Evolutionary conservation across 306 rosid genomes (phyloP).

Genomic region (Gleditsia sinensis): DNA sequence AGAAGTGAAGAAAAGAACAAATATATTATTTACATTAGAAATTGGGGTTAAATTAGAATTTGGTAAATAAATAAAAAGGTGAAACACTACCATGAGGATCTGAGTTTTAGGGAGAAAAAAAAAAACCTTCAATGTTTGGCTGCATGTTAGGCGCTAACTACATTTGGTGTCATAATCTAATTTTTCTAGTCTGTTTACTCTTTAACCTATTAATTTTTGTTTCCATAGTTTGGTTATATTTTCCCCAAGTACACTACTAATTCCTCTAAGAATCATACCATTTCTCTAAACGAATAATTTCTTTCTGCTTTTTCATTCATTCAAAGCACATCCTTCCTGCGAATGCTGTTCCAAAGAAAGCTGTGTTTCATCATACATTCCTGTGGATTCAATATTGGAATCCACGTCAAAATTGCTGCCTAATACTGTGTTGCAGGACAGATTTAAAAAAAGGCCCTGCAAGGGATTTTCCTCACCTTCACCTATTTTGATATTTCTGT

Average conservation of each 20-base stretch:
- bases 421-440: slow-evolving; percentile 53
- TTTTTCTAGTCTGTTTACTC: not conserved
- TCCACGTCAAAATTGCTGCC: slow-evolving; percentile 50
- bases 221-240: not conserved
- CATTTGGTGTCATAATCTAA: not conserved
- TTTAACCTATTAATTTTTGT: not conserved
- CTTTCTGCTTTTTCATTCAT: slow-evolving; percentile 44
- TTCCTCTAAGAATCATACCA: slow-evolving; percentile 25
- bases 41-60: too few relatives aligned
- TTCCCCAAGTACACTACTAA: not conserved
- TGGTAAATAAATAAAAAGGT: too few relatives aligned
- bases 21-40: too few relatives aligned
- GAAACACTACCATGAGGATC: too few relatives aligned
- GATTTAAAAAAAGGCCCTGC: slow-evolving; percentile 68
- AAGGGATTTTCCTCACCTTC: slow-evolving; percentile 47
- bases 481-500: slow-evolving; percentile 33
- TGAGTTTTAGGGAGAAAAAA: too few relatives aligned
- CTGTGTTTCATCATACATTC: slow-evolving; percentile 63
- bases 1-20: too few relatives aligned
- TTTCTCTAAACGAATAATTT: slow-evolving; percentile 33
- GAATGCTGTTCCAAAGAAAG: slow-evolving; percentile 46
- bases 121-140: not conserved
- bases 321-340: slow-evolving; percentile 44
- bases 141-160: not conserved
- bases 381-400: slow-evolving; percentile 50